These are phyloP conservation scores for Codiaeum variegatum DNA, from an alignment of 441 rosid species.

Conservation along the genomic window DNA sequence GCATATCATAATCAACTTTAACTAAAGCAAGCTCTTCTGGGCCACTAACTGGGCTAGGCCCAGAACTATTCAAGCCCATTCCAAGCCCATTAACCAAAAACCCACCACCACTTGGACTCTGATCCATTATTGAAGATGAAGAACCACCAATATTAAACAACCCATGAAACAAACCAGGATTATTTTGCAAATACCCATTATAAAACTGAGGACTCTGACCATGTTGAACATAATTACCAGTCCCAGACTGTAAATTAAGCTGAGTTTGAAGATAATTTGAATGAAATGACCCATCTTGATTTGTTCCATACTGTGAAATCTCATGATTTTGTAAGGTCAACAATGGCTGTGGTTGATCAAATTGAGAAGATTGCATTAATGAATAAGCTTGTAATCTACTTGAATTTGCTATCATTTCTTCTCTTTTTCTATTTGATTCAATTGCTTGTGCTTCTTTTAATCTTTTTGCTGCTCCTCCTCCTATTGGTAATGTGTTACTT, in stretches of 20 bases:
- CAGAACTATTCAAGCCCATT: slow-evolving; percentile 43
- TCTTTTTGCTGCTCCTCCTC: slow-evolving; percentile 93
- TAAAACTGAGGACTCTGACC: slow-evolving; percentile 50
- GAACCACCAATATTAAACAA: slow-evolving; percentile 50
- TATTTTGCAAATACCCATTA: slow-evolving; percentile 57
- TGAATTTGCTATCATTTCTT: slow-evolving; percentile 73
- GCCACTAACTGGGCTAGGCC: slow-evolving; percentile 35
- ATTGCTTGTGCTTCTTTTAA: slow-evolving; percentile 95
- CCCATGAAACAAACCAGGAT: slow-evolving; percentile 75
- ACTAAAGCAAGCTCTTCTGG: slow-evolving; percentile 58
- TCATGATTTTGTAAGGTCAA: slow-evolving; percentile 68
- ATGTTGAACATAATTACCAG: slow-evolving; percentile 39
- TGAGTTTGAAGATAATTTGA: slow-evolving; percentile 69
- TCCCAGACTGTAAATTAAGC: slow-evolving; percentile 52
- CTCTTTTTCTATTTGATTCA: slow-evolving; percentile 75
- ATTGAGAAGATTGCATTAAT: slow-evolving; percentile 52
- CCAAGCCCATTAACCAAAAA: slow-evolving; percentile 57
- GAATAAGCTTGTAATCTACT: slow-evolving; percentile 57
- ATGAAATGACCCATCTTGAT: slow-evolving; percentile 50
- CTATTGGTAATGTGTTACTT: slow-evolving; percentile 85
- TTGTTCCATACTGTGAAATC: slow-evolving; percentile 43
- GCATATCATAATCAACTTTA: slow-evolving; percentile 88
- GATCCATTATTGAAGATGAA: slow-evolving; percentile 36
- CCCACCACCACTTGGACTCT: slow-evolving; percentile 44
- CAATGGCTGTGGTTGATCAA: slow-evolving; percentile 60